phyloP scores from a whole-genome alignment of 2,329 filamentous ascomycete species.

The Xylogone sp. region DNA sequence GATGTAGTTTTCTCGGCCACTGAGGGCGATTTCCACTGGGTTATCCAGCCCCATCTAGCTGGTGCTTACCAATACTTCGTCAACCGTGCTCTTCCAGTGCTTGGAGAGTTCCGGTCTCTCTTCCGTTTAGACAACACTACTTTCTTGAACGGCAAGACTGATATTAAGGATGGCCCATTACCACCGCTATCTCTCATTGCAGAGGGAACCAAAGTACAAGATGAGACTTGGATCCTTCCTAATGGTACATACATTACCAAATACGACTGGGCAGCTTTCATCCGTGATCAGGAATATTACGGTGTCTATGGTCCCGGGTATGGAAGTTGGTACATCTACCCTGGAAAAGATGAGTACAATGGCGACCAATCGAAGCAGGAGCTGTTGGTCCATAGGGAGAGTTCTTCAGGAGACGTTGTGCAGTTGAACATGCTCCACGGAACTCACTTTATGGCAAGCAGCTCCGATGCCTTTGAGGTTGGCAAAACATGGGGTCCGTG shows the following conservation, averaged over 20 bases:
- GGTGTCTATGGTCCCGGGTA: constrained; percentile 43
- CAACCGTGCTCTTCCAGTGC: constrained; percentile 40
- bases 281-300: constrained; percentile 37
- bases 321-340: constrained; percentile 47
- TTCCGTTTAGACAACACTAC: constrained; percentile 45
- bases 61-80: constrained; percentile 53
- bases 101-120: constrained; percentile 46
- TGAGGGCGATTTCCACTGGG: constrained; percentile 48
- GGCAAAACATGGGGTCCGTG: constrained; percentile 40
- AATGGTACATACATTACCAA: constrained; percentile 41
- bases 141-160: constrained; percentile 41
- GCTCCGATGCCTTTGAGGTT: constrained; percentile 32
- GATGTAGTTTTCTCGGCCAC: constrained; percentile 33
- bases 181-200: constrained; percentile 39
- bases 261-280: constrained; percentile 35
- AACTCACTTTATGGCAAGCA: constrained; percentile 39
- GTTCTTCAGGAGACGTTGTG: constrained; percentile 44
- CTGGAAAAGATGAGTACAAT: constrained; percentile 48
- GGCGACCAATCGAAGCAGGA: constrained; percentile 49
- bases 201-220: constrained; percentile 43
- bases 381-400: constrained; percentile 48
- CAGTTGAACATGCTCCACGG: constrained; percentile 53
- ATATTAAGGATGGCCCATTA: constrained; percentile 39
- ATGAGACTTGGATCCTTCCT: constrained; percentile 45
- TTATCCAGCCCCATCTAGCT: constrained; percentile 41